A percentile compares a stretch with the other conserved stretches of the same genome.
Conservation (phyloP, 768 basidiomycete species). For the Boletus vinaceobasis region DNA sequence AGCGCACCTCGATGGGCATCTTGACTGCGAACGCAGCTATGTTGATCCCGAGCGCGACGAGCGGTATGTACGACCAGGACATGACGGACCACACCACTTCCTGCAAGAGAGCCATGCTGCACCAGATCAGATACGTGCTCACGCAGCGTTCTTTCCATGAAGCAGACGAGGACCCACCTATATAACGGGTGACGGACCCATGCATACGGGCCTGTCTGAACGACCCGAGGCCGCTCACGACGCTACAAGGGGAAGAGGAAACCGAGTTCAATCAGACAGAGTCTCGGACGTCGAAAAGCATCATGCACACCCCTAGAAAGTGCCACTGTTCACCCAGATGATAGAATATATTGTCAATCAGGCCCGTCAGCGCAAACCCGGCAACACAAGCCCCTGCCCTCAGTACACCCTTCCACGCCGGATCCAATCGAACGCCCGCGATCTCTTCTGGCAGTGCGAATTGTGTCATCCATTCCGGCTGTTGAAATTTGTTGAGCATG, state of each 20-base stretch:
- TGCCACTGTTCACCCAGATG: slow-evolving; percentile 24
- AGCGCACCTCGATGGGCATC: slow-evolving; percentile 27
- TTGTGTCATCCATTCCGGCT: slow-evolving; percentile 26
- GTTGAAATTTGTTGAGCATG: slow-evolving; percentile 18
- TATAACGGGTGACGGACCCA: slow-evolving; percentile 32
- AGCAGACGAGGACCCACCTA: slow-evolving; percentile 6
- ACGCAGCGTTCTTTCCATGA: neutral
- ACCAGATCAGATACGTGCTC: neutral
- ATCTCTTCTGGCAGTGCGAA: slow-evolving; percentile 12
- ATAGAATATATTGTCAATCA: neutral
- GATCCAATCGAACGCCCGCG: neutral
- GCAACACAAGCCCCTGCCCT: slow-evolving; percentile 16
- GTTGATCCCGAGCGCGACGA: slow-evolving; percentile 14
- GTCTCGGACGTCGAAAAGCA: neutral
- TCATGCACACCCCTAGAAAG: slow-evolving; percentile 17
- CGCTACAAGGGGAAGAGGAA: slow-evolving; percentile 6
- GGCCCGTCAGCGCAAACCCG: neutral
- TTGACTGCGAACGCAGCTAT: slow-evolving; percentile 17
- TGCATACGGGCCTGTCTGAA: slow-evolving; percentile 29
- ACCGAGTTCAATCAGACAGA: too few species aligned
- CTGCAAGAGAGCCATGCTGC: slow-evolving; percentile 10
- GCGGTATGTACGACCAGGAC: slow-evolving; percentile 27
- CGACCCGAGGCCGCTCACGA: slow-evolving; percentile 26
- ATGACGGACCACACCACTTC: slow-evolving; percentile 11
- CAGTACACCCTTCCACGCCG: slow-evolving; percentile 9